Evolutionary conservation across 2,329 filamentous ascomycete species (phyloP).

Genomic region (Cladosporium phlei): DNA sequence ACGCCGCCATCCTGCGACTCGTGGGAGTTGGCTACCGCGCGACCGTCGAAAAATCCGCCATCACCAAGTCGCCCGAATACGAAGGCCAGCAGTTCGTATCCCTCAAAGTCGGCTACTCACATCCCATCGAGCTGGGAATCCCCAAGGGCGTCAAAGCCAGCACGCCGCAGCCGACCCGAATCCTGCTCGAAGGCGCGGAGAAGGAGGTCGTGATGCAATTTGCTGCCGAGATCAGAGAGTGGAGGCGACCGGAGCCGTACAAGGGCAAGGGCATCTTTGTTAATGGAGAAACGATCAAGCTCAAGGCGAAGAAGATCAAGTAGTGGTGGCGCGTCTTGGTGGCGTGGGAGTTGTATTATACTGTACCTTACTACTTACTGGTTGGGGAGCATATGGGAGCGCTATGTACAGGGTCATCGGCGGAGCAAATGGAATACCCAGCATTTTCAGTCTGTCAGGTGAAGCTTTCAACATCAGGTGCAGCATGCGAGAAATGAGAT

Average conservation of each 20-base stretch:
- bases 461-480: too few species aligned
- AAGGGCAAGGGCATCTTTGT: conserved; percentile 99
- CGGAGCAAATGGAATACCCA: conserved; percentile 8
- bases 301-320: conserved; percentile 81
- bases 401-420: background rate
- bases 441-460: background rate
- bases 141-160: conserved; percentile 79
- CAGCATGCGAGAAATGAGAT: too few species aligned
- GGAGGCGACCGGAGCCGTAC: conserved; percentile 92
- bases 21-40: conserved; percentile 96
- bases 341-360: conserved; percentile 10
- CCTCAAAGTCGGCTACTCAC: conserved; percentile 93
- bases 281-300: conserved; percentile 92
- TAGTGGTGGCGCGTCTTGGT: conserved; percentile 23
- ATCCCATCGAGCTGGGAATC: conserved; percentile 85
- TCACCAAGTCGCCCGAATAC: conserved; percentile 62
- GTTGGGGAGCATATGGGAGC: conserved; percentile 6
- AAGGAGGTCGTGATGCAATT: conserved; percentile 86
- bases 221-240: conserved; percentile 79
- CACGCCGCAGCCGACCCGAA: conserved; percentile 83
- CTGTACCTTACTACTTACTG: conserved; percentile 6
- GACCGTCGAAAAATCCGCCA: conserved; percentile 70
- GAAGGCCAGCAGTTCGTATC: conserved; percentile 83
- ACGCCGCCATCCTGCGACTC: conserved; percentile 85
- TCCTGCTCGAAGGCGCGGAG: conserved; percentile 82